Percentiles rank a stretch among this genome's conserved stretches.
Evolutionary conservation across 768 basidiomycete species (phyloP).

Genomic region (Gymnopilus dilepis): DNA sequence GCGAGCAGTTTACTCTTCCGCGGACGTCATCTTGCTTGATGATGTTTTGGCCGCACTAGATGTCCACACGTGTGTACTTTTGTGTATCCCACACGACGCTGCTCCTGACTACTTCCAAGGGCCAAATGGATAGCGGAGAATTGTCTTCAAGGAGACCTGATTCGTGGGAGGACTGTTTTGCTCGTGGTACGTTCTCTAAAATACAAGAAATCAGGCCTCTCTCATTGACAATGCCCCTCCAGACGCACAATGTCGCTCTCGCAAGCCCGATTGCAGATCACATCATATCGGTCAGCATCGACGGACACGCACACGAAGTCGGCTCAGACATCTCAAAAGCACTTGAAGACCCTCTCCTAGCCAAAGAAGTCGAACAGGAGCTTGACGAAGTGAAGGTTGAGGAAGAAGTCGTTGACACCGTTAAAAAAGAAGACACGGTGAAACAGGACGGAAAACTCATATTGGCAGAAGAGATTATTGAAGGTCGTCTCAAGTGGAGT

Average conservation of each 20-base stretch:
- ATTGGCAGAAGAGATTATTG: constrained; percentile 63
- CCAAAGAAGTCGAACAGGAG: constrained; percentile 35
- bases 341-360: constrained; percentile 40
- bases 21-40: constrained; percentile 71
- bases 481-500: constrained; percentile 35
- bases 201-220: background rate
- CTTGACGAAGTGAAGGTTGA: constrained; percentile 27
- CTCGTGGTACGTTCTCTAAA: constrained; percentile 59
- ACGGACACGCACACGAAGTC: constrained; percentile 53
- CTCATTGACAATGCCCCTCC: background rate
- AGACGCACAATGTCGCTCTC: constrained; percentile 62
- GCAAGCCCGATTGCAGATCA: constrained; percentile 57
- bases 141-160: constrained; percentile 79
- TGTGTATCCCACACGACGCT: background rate
- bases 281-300: constrained; percentile 58
- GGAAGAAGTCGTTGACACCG: constrained; percentile 32
- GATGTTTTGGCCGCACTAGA: constrained; percentile 74
- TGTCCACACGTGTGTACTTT: constrained; percentile 30
- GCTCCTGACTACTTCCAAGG: constrained; percentile 39
- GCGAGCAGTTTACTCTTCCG: constrained; percentile 52
- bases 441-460: constrained; percentile 44
- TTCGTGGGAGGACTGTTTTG: constrained; percentile 82
- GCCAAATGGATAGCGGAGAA: constrained; percentile 81
- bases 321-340: constrained; percentile 51
- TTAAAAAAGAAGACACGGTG: constrained; percentile 29